Conservation (phyloP, 495 filamentous ascomycete species). For the Neurospora sp. region DNA sequence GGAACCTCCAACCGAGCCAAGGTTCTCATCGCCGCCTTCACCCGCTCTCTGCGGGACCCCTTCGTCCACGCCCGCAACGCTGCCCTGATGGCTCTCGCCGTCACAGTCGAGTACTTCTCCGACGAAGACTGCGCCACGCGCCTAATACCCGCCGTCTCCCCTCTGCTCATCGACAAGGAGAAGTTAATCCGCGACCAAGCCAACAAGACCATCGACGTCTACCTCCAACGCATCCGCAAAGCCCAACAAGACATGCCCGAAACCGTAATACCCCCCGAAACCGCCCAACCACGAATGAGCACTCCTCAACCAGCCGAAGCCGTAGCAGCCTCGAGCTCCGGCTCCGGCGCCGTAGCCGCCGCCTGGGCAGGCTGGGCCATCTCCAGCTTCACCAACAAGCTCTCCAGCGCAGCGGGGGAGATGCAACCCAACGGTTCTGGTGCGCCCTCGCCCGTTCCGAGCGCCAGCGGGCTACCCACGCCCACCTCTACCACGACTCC, state of each 20-base stretch:
- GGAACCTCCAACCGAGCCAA: slow-evolving; percentile 70
- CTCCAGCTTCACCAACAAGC: slow-evolving; percentile 94
- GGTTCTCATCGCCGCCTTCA: slow-evolving; percentile 86
- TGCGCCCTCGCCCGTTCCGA: slow-evolving; percentile 11
- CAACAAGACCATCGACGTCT: slow-evolving; percentile 82
- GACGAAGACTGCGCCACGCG: slow-evolving; percentile 84
- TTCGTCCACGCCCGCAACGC: slow-evolving; percentile 91
- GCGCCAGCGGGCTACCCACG: slow-evolving; percentile 3
- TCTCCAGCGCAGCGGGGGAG: slow-evolving; percentile 72
- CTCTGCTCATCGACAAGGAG: slow-evolving; percentile 72
- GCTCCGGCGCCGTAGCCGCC: slow-evolving; percentile 1
- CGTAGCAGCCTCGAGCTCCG: slow-evolving; percentile 40
- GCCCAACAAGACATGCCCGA: slow-evolving; percentile 71
- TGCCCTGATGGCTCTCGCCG: slow-evolving; percentile 71
- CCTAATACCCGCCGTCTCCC: slow-evolving; percentile 75
- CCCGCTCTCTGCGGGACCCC: slow-evolving; percentile 78
- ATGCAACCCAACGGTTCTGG: slow-evolving; percentile 45
- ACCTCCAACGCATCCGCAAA: slow-evolving; percentile 74
- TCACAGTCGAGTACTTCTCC: slow-evolving; percentile 74
- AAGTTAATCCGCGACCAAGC: slow-evolving; percentile 89
- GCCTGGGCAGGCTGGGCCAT: slow-evolving; percentile 94
- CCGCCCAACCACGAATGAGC: slow-evolving; percentile 57
- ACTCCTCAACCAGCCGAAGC: slow-evolving; percentile 51
- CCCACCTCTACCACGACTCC: slow-evolving; percentile 17
- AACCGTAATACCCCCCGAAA: slow-evolving; percentile 46